A percentile compares a stretch with the other conserved stretches of the same genome.
Evolutionary conservation across 2,329 filamentous ascomycete genomes (phyloP).

Genomic region (Basipetospora chlamydospora): DNA sequence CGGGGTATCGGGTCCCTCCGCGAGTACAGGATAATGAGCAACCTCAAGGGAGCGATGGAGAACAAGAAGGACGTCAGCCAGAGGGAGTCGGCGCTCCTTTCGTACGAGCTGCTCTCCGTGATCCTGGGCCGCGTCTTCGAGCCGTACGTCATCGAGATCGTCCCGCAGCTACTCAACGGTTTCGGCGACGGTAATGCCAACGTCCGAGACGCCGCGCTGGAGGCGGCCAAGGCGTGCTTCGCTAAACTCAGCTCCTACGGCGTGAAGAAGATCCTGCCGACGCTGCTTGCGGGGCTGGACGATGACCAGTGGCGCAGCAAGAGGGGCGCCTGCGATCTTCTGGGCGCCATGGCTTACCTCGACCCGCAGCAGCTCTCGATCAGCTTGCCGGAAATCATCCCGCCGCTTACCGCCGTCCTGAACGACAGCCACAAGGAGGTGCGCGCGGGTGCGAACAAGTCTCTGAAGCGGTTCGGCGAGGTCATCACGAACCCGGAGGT

Average conservation of each 20-base stretch:
- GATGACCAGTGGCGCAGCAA: slow-evolving; percentile 97
- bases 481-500: slow-evolving; percentile 98
- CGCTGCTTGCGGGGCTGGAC: slow-evolving; percentile 78
- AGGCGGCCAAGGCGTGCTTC: slow-evolving; percentile 89
- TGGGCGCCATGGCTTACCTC: slow-evolving; percentile 96
- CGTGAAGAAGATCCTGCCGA: slow-evolving; percentile 88
- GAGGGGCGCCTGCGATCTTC: slow-evolving; percentile 89
- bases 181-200: slow-evolving; percentile 83
- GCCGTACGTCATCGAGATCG: slow-evolving; percentile 90
- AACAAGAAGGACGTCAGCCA: slow-evolving; percentile 90
- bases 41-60: slow-evolving; percentile 68
- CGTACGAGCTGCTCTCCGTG: slow-evolving; percentile 78
- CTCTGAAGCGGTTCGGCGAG: slow-evolving; percentile 93
- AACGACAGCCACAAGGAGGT: slow-evolving; percentile 99
- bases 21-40: slow-evolving; percentile 75
- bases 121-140: slow-evolving; percentile 84
- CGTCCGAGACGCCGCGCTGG: slow-evolving; percentile 83
- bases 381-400: slow-evolving; percentile 92
- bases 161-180: slow-evolving; percentile 74
- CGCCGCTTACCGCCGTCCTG: slow-evolving; percentile 80
- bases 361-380: slow-evolving; percentile 87
- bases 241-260: slow-evolving; percentile 86
- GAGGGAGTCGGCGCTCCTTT: slow-evolving; percentile 75
- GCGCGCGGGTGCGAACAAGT: slow-evolving; percentile 78
- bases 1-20: slow-evolving; percentile 68